Evolutionary conservation across 1,139 yeast species (phyloP), one percentile per base, ranked within the genome.

Genomic region (Taphrina flavorubra): DNA sequence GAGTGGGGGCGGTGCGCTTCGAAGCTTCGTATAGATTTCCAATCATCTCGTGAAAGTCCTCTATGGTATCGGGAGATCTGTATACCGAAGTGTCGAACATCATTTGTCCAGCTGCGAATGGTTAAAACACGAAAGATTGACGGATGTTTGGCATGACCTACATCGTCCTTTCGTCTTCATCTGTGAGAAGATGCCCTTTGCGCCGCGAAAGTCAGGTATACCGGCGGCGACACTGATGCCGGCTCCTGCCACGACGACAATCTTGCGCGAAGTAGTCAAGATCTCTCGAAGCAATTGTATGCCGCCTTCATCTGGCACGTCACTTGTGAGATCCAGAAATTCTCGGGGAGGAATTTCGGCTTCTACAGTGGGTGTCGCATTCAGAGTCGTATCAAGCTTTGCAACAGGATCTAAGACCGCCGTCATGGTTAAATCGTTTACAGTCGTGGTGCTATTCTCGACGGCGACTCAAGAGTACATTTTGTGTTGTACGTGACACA

Each of bases 161-260:
- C 62, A 25, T 58, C 62, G 51, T 31, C 62, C 62, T 98, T 75
- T 90, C 90, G 5, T 98, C 98, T 73, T 85, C 86, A 53, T 88
- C 85, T 8, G 85, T 80, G 68, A 86, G 79, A 92, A 92, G 36
- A 92, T 82, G 1, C 98, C 98, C 72, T 88, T 86, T n/a, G 87
- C 81, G 0, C 96, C 89, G 69, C 98, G 82, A 77, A 92, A 92
- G 77, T 92, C 98, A 0, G 98, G 98, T 68, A 92, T 92, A 0
- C 98, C 98, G 0, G 98, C 97, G 77, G 89, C 91, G 77, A 97
- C 90, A 39, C 97, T 90, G 70, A 92, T 90, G 1, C 98, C 98
- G 1, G 98, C 98, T 7, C 98, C 97, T 0, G 94, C 86, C 46
- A 91, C 82, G 25, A 77, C 78, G 10, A 78, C 71, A 49, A 78